phyloP scores from a whole-genome alignment of 208 protist genomes.

The Balamuthia mandrillaris region DNA sequence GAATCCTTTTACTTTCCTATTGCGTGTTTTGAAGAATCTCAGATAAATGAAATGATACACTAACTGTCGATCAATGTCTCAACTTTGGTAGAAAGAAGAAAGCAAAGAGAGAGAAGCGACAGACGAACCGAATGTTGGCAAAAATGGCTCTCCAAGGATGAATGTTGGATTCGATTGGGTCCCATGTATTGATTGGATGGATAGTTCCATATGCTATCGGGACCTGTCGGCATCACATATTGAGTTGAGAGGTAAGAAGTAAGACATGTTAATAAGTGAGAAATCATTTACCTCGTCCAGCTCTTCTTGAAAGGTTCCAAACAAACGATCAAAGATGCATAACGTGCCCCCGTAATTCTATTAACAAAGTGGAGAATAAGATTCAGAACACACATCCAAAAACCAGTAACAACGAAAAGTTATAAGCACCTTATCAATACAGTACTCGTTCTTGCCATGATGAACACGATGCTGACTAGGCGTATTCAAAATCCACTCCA shows the following conservation, averaged over 20 bases:
- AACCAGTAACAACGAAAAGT: too few relatives aligned
- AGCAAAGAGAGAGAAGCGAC: neutral
- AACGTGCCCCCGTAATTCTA: slow-evolving; percentile 64
- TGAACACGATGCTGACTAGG: slow-evolving; percentile 65
- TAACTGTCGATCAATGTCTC: neutral
- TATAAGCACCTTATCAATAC: slow-evolving; percentile 65
- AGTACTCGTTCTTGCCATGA: slow-evolving; percentile 60
- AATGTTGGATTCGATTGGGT: slow-evolving; percentile 50
- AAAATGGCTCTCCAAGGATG: slow-evolving; percentile 36
- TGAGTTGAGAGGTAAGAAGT: neutral
- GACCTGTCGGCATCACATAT: neutral
- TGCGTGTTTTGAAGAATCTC: too few relatives aligned
- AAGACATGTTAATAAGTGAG: neutral
- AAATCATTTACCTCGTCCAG: slow-evolving; percentile 6
- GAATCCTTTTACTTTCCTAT: neutral
- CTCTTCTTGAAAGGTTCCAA: slow-evolving; percentile 59
- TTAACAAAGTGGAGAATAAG: too few relatives aligned
- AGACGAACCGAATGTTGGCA: neutral
- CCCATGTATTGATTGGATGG: slow-evolving; percentile 31
- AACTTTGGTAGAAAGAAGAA: neutral
- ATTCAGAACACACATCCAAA: too few relatives aligned
- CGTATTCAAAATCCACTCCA: slow-evolving; percentile 64
- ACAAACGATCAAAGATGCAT: slow-evolving; percentile 63
- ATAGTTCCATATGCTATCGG: slow-evolving; percentile 52
- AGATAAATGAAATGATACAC: too few relatives aligned